Evolutionary conservation across 805 yeast species (phyloP).

Genomic region (Teunomyces cretensis): DNA sequence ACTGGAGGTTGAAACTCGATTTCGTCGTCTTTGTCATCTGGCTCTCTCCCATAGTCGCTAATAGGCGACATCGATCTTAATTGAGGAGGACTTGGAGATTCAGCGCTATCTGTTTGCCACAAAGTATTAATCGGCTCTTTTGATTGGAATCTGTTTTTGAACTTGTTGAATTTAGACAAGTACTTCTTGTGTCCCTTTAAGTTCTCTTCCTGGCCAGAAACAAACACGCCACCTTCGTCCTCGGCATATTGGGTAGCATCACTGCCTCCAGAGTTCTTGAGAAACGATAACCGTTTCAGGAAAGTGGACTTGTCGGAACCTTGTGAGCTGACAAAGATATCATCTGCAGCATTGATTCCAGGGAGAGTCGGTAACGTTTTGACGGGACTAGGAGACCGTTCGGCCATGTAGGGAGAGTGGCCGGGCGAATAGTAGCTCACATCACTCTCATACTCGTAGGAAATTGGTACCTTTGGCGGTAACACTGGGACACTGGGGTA

Average conservation of each 20-base stretch:
- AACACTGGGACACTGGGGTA: constrained; percentile 58
- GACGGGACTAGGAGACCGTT: background rate
- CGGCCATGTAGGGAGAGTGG: background rate
- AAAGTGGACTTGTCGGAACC: background rate
- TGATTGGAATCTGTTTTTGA: constrained; percentile 31
- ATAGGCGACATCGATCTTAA: constrained; percentile 19
- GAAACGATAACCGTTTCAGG: background rate
- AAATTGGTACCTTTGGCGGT: constrained; percentile 34
- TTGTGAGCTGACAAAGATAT: constrained; percentile 6
- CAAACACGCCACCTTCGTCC: constrained; percentile 12
- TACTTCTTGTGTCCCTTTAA: constrained; percentile 21
- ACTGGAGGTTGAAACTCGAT: constrained; percentile 17
- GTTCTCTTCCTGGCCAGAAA: constrained; percentile 6
- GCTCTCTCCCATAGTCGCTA: constrained; percentile 13
- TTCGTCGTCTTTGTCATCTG: constrained; percentile 9
- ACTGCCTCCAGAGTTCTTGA: background rate
- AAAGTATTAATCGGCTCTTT: constrained; percentile 33
- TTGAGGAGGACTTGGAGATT: constrained; percentile 3
- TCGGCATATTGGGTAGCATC: constrained; percentile 1
- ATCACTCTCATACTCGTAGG: background rate
- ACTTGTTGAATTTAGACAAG: constrained; percentile 27
- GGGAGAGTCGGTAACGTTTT: background rate
- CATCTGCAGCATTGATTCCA: background rate
- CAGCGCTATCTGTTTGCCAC: constrained; percentile 14
- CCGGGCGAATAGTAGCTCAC: background rate